Percentiles rank a stretch among this genome's conserved stretches.
Evolutionary conservation across 352 stramenopile species (phyloP).

Genomic region (Globisporangium irregulare): DNA sequence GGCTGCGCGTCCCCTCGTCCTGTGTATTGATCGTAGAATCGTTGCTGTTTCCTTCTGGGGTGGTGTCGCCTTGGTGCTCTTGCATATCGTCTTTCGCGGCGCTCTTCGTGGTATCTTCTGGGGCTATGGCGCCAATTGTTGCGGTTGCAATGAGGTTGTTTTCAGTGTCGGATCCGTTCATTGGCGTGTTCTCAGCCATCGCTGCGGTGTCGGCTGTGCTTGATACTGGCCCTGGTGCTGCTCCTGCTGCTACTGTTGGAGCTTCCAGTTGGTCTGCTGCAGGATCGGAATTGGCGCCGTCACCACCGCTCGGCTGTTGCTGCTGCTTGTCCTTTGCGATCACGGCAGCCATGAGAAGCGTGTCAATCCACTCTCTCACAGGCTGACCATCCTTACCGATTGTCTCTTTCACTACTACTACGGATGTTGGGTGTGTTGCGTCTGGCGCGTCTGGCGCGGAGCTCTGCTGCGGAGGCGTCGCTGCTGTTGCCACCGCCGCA

Average conservation of each 20-base stretch:
- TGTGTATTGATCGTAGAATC: background rate
- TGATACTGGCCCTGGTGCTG: conserved; percentile 10
- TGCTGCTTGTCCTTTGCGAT: conserved; percentile 67
- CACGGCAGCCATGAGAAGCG: conserved; percentile 66
- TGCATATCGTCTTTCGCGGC: background rate
- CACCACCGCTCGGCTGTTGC: conserved; percentile 2
- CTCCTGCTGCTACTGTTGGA: background rate
- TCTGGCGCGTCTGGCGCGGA: conserved; percentile 5
- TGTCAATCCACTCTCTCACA: conserved; percentile 77
- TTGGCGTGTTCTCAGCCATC: conserved; percentile 11
- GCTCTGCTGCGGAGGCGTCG: conserved; percentile 1
- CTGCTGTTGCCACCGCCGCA: background rate
- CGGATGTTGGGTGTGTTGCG: background rate
- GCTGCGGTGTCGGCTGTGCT: background rate
- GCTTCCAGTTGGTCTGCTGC: conserved; percentile 10
- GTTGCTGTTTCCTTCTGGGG: background rate
- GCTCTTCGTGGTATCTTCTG: background rate
- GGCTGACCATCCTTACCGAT: conserved; percentile 27
- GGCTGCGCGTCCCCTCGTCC: background rate
- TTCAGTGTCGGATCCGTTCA: conserved; percentile 8
- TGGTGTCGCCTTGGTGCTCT: background rate
- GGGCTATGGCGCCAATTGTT: background rate
- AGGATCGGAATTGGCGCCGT: conserved; percentile 4
- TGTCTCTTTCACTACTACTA: conserved; percentile 9
- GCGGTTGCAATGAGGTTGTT: conserved; percentile 9